phyloP scores from a whole-genome alignment of 2,329 filamentous ascomycete species.

The Fusarium goolgardi region DNA sequence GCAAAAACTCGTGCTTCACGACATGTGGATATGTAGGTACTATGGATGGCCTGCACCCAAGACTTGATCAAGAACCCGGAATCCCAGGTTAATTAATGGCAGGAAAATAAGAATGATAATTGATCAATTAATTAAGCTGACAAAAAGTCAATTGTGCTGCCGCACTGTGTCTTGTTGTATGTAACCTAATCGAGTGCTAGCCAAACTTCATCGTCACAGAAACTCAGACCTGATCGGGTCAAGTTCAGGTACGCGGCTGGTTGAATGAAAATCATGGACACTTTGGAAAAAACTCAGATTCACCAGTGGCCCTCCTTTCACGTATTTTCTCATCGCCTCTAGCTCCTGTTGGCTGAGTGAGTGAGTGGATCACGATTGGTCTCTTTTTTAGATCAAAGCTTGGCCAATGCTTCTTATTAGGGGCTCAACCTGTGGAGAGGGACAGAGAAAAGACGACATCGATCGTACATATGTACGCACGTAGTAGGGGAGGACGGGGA shows the following conservation, averaged over 20 bases:
- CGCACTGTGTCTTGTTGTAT: constrained; percentile 29
- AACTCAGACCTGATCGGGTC: constrained; percentile 40
- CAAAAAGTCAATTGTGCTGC: background rate
- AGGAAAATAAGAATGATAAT: constrained; percentile 6
- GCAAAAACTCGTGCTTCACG: constrained; percentile 34
- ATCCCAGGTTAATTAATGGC: constrained; percentile 3
- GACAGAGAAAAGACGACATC: background rate
- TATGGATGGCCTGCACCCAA: constrained; percentile 2
- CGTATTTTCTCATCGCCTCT: background rate
- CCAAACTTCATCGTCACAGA: constrained; percentile 21
- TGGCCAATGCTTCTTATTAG: constrained; percentile 39
- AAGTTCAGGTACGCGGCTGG: constrained; percentile 39
- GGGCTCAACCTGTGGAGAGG: constrained; percentile 27
- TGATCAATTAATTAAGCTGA: background rate
- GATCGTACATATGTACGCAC: background rate
- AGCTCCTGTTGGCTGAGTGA: constrained; percentile 10
- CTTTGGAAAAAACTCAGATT: constrained; percentile 14
- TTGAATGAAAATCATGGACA: constrained; percentile 35
- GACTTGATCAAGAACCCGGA: constrained; percentile 31
- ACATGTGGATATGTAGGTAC: constrained; percentile 8
- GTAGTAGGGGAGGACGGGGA: background rate
- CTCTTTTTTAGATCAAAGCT: constrained; percentile 43
- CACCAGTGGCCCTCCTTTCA: constrained; percentile 10
- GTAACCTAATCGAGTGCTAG: constrained; percentile 18
- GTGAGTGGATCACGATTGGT: constrained; percentile 21